Conservation (phyloP, 331 rosid genomes). For the Quercus lobata region DNA sequence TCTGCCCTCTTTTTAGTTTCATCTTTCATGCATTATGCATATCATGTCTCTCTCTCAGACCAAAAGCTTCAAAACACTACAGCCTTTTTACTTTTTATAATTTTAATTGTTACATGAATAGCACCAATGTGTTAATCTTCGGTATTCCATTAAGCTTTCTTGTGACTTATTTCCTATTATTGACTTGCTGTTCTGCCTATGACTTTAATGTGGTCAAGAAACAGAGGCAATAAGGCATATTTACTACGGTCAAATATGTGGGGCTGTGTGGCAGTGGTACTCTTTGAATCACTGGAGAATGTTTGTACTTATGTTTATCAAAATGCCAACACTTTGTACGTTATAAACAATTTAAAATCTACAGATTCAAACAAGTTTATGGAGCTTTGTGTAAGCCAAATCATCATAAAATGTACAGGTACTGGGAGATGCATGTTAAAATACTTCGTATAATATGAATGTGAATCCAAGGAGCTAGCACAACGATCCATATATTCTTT, state of each 20-base stretch:
- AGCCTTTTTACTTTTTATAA: slow-evolving; percentile 12
- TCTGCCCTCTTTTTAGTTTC: slow-evolving; percentile 13
- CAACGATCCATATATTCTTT: not conserved
- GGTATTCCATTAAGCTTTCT: not conserved
- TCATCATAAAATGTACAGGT: not conserved
- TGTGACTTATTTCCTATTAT: not conserved
- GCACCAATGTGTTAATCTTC: not conserved
- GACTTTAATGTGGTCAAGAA: not conserved
- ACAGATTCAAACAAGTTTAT: slow-evolving; percentile 3
- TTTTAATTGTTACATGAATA: not conserved
- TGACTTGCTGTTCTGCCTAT: not conserved
- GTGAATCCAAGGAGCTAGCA: not conserved
- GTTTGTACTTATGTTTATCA: slow-evolving; percentile 29
- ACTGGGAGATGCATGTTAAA: not conserved
- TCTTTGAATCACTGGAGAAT: slow-evolving; percentile 19
- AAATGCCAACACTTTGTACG: slow-evolving; percentile 23
- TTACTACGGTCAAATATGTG: slow-evolving; percentile 38
- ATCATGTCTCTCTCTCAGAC: not conserved
- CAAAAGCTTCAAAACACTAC: slow-evolving; percentile 8
- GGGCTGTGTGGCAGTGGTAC: slow-evolving; percentile 24
- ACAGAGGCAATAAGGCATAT: not conserved
- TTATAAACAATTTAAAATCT: slow-evolving; percentile 7
- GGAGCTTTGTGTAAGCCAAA: not conserved
- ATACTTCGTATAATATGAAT: not conserved
- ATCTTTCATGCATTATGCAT: not conserved